These are phyloP conservation scores for Boeremia exigua DNA, from an alignment of 2,329 filamentous ascomycete species.

Conservation along the genomic window DNA sequence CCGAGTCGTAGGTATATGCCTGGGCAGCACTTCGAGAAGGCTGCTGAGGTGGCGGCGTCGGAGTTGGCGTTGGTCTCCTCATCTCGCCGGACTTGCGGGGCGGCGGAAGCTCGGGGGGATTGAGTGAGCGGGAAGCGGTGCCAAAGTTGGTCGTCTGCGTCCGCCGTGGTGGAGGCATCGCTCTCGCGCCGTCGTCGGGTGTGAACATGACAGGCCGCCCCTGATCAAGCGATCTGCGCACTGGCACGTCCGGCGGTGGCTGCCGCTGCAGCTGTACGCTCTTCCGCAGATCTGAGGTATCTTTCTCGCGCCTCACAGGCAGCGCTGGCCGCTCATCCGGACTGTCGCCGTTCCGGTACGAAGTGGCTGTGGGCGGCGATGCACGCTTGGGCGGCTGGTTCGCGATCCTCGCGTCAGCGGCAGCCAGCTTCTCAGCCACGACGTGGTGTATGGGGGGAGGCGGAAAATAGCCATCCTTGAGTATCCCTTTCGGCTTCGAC, in stretches of 20 bases:
- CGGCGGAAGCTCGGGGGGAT: slow-evolving; percentile 43
- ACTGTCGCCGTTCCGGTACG: slow-evolving; percentile 28
- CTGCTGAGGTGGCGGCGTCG: slow-evolving; percentile 16
- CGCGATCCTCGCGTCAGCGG: slow-evolving; percentile 28
- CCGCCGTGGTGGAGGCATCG: slow-evolving; percentile 45
- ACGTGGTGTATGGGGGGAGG: slow-evolving; percentile 40
- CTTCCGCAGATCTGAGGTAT: slow-evolving; percentile 43
- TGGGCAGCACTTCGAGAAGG: slow-evolving; percentile 21
- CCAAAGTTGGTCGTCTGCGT: slow-evolving; percentile 36
- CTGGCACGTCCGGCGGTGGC: slow-evolving; percentile 41
- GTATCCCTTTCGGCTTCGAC: slow-evolving; percentile 31
- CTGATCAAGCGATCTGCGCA: slow-evolving; percentile 46
- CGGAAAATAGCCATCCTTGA: slow-evolving; percentile 43
- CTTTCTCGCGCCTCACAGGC: slow-evolving; percentile 52
- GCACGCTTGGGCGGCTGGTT: slow-evolving; percentile 28
- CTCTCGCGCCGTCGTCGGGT: slow-evolving; percentile 34
- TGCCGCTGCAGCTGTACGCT: slow-evolving; percentile 42
- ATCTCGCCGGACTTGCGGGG: slow-evolving; percentile 45
- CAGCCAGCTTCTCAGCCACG: slow-evolving; percentile 34
- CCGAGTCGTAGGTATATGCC: slow-evolving; percentile 54
- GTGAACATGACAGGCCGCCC: slow-evolving; percentile 34
- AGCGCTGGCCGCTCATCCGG: slow-evolving; percentile 57
- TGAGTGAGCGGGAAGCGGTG: slow-evolving; percentile 29
- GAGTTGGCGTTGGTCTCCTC: slow-evolving; percentile 31
- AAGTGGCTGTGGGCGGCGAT: slow-evolving; percentile 18